A percentile compares a stretch with the other conserved stretches of the same genome.
These are phyloP conservation scores for Syzygium aqueum DNA, from an alignment of 345 rosid species.

Conservation along the genomic window DNA sequence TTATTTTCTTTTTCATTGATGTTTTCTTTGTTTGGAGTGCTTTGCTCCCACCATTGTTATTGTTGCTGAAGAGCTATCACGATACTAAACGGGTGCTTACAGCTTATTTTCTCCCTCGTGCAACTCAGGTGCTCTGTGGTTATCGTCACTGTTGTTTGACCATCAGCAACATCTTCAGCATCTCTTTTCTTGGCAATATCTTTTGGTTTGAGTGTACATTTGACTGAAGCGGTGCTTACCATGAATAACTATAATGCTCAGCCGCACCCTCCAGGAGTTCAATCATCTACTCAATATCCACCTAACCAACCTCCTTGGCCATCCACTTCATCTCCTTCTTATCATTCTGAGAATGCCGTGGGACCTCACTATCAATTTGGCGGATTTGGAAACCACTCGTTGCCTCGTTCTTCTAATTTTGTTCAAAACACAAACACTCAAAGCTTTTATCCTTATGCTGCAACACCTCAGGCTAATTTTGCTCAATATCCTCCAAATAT, in stretches of 20 bases:
- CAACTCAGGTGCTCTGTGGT: neutral
- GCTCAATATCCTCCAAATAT: neutral
- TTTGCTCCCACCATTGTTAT: neutral
- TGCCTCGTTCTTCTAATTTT: neutral
- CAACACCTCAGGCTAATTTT: neutral
- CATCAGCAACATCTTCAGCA: neutral
- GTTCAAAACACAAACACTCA: neutral
- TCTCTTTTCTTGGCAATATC: neutral
- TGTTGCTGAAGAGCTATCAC: neutral
- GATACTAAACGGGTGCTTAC: neutral
- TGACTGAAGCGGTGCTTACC: neutral
- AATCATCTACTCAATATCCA: constrained; percentile 1
- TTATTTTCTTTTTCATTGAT: neutral
- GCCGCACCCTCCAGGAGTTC: constrained; percentile 9
- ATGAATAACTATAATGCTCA: neutral
- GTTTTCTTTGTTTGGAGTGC: neutral
- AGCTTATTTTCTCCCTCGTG: neutral
- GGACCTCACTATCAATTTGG: constrained; percentile 1
- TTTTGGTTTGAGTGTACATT: neutral
- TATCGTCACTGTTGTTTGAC: neutral
- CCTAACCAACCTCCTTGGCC: constrained; percentile 2
- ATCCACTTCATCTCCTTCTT: neutral
- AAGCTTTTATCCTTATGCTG: constrained; percentile 1
- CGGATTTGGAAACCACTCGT: neutral
- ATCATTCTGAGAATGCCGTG: neutral